Conservation (phyloP, 352 stramenopile genomes). For the Blastocystis sp. region DNA sequence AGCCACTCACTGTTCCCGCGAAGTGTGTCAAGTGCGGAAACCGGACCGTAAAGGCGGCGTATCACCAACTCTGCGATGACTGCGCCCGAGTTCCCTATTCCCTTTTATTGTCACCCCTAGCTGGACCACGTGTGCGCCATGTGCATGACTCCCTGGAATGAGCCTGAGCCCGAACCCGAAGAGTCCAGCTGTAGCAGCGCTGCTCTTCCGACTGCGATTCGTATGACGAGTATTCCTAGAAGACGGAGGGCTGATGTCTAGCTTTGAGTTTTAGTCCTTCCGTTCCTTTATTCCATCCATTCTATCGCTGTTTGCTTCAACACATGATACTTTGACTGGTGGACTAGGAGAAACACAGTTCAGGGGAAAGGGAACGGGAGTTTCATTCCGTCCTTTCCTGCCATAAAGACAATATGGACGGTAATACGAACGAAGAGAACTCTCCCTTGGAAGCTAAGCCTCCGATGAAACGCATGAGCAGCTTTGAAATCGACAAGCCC, state of each 20-base stretch:
- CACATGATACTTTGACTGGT: not conserved
- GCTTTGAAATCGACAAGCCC: slow-evolving; percentile 67
- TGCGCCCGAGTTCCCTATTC: slow-evolving; percentile 20
- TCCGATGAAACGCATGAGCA: slow-evolving; percentile 7
- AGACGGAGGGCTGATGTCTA: not conserved
- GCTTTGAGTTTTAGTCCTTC: not conserved
- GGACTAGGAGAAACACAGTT: not conserved
- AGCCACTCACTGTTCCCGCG: slow-evolving; percentile 86
- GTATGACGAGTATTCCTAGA: not conserved
- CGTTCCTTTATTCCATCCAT: not conserved
- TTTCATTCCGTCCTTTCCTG: not conserved
- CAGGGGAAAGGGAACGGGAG: not conserved
- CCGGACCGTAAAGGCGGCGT: slow-evolving; percentile 63
- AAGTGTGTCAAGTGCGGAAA: slow-evolving; percentile 76
- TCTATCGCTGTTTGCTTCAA: slow-evolving; percentile 3
- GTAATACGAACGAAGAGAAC: slow-evolving; percentile 1
- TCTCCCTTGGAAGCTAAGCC: not conserved
- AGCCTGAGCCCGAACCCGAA: slow-evolving; percentile 33
- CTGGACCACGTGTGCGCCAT: slow-evolving; percentile 57
- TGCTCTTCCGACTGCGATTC: slow-evolving; percentile 45
- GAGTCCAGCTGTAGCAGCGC: slow-evolving; percentile 32
- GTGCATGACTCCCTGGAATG: slow-evolving; percentile 54
- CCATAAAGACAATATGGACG: slow-evolving; percentile 24
- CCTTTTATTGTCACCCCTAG: slow-evolving; percentile 1
- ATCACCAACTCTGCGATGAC: slow-evolving; percentile 63